Evolutionary conservation across 768 basidiomycete genomes (phyloP), one percentile per base, ranked within the genome.

Genomic region (Tubosaeta brunneosetosa): DNA sequence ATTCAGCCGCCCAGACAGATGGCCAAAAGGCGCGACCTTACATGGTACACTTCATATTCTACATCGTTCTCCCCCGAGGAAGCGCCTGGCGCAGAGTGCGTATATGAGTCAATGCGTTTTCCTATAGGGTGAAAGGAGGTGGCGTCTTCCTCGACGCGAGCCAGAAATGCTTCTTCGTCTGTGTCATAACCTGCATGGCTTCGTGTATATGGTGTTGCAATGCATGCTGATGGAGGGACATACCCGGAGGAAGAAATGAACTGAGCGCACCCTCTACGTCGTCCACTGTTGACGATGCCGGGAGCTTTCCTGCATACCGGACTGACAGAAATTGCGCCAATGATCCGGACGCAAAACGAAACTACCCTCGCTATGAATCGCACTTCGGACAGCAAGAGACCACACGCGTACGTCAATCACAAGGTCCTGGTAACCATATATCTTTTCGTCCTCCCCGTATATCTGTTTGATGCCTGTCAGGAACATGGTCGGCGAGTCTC

Each of bases 381-480:
- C 10, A 22, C 32, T 31, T 47, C 7, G 38, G 32, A 48, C 25
- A 50, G 27, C 46, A 16, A 27, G 33, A 47, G n/a, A 12, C 13
- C 42, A 34, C 16, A 13, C 44, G 71, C 84, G 56, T 64, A 97
- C 94, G 65, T 95, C 83, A 60, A 98, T 86, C 26, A 78, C 67
- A 32, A 99, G 77, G 62, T 86, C 86, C 55, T 83, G 79, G 71
- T 97, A 98, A 2, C 95, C 95, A 66, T 95, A 97, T 51, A 98
- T 86, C 73, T 86, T 94, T 73, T 99, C 94, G 49, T 95, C 89
- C 62, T 97, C 92, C 48, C 95, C 95, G 65, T 85, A 97, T 63
- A 99, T 94, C 90, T 92, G 40, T 48, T 47, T 6, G 16, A 44
- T 31, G 27, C 12, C 11, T 17, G 13, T 66, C 26, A 60, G 46